These are phyloP conservation scores for Blastocystis sp. DNA, from an alignment of 352 stramenopile species.

Conservation along the genomic window DNA sequence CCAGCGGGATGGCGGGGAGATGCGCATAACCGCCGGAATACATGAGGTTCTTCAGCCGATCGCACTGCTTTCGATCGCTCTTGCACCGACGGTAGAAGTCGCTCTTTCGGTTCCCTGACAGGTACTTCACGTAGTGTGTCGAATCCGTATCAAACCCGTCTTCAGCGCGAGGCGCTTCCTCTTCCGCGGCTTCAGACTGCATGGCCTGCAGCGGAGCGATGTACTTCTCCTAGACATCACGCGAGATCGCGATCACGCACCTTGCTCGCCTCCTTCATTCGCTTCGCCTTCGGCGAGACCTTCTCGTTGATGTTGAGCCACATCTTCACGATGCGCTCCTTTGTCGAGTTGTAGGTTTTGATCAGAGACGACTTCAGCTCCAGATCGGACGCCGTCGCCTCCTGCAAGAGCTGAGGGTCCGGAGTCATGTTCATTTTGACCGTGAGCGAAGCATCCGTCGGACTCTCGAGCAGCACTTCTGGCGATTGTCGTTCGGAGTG, in stretches of 20 bases:
- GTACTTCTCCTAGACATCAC: slow-evolving; percentile 29
- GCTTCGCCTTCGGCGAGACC: not conserved
- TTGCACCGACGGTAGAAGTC: slow-evolving; percentile 21
- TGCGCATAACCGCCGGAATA: not conserved
- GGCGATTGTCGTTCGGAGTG: not conserved
- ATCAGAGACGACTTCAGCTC: not conserved
- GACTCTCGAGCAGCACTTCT: not conserved
- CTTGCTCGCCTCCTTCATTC: slow-evolving; percentile 50
- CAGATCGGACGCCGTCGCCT: not conserved
- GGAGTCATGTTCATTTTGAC: not conserved
- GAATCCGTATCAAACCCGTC: not conserved
- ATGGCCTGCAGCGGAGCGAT: not conserved
- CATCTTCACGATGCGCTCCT: slow-evolving; percentile 45
- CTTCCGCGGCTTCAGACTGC: not conserved
- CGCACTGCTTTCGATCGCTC: not conserved
- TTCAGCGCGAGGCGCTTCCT: not conserved
- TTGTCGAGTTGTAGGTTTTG: slow-evolving; percentile 1
- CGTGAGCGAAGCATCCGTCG: not conserved
- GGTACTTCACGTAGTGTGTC: slow-evolving; percentile 45
- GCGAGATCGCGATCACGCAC: not conserved
- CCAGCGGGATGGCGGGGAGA: slow-evolving; percentile 21
- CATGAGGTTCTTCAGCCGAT: not conserved
- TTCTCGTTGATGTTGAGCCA: slow-evolving; percentile 67
- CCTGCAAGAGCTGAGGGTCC: not conserved
- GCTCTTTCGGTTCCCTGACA: slow-evolving; percentile 55